These are phyloP conservation scores for Colletotrichum camelliae DNA, from an alignment of 2,329 filamentous ascomycete species.

Conservation along the genomic window DNA sequence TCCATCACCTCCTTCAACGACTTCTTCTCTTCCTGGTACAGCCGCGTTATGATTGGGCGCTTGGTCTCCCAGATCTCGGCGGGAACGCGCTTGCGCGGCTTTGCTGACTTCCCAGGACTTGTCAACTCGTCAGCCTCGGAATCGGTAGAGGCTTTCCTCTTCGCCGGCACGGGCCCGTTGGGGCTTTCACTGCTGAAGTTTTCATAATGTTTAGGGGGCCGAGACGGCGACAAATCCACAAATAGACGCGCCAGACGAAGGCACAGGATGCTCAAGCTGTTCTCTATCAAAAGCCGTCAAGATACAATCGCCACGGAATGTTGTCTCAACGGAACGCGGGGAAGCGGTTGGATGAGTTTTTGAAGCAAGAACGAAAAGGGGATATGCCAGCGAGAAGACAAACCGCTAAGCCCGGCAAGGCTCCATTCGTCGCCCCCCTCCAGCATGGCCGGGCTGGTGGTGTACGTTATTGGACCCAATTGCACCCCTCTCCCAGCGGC, in stretches of 20 bases:
- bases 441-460: background rate
- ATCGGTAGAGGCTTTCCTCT: slow-evolving; percentile 29
- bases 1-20: slow-evolving; percentile 46
- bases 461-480: slow-evolving; percentile 7
- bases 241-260: background rate
- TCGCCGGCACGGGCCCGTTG: slow-evolving; percentile 2
- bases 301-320: background rate
- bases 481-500: background rate
- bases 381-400: background rate
- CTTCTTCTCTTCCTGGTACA: slow-evolving; percentile 46
- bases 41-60: slow-evolving; percentile 38
- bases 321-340: slow-evolving; percentile 1
- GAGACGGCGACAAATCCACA: background rate
- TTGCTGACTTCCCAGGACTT: slow-evolving; percentile 20
- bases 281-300: background rate
- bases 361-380: slow-evolving; percentile 6
- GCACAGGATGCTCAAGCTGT: background rate
- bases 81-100: slow-evolving; percentile 33
- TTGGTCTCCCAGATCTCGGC: slow-evolving; percentile 38
- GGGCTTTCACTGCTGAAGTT: background rate
- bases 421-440: slow-evolving; percentile 10
- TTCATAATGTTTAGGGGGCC: background rate
- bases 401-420: slow-evolving; percentile 20
- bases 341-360: slow-evolving; percentile 9
- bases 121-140: slow-evolving; percentile 33